Conservation (phyloP, 2,329 filamentous ascomycete species). For the Trichoderma guizhouense region DNA sequence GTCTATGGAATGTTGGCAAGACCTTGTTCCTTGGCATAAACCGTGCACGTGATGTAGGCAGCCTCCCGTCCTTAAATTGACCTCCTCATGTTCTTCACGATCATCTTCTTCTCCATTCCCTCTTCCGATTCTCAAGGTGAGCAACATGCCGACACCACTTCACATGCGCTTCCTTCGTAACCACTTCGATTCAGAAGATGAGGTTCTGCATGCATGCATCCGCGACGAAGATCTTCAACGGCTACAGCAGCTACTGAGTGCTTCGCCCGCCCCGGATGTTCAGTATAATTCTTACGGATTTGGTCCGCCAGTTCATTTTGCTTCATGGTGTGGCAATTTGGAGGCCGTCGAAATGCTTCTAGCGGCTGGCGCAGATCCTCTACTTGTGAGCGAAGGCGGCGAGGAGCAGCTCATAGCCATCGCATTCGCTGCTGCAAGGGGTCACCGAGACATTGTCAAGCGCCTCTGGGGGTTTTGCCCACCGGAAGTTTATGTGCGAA, state of each 20-base stretch:
- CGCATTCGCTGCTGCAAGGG: not conserved
- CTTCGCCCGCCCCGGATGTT: not conserved
- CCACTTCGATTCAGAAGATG: not conserved
- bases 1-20: not conserved
- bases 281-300: conserved; percentile 5
- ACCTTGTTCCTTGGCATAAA: not conserved
- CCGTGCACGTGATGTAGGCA: not conserved
- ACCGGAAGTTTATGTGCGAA: not conserved
- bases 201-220: conserved; percentile 17
- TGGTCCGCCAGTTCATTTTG: conserved; percentile 21
- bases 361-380: conserved; percentile 17
- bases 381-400: not conserved
- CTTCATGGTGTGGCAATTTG: conserved; percentile 14
- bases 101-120: not conserved
- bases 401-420: not conserved
- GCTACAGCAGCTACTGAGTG: not conserved
- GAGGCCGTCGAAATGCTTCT: conserved; percentile 20
- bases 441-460: conserved; percentile 12
- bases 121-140: not conserved
- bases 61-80: not conserved
- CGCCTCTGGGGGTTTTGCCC: not conserved
- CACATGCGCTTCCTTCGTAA: not conserved
- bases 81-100: not conserved
- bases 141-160: not conserved
- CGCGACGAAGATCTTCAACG: conserved; percentile 5